These are phyloP conservation scores for Punica granatum DNA, from an alignment of 345 rosid genomes.

Conservation along the genomic window DNA sequence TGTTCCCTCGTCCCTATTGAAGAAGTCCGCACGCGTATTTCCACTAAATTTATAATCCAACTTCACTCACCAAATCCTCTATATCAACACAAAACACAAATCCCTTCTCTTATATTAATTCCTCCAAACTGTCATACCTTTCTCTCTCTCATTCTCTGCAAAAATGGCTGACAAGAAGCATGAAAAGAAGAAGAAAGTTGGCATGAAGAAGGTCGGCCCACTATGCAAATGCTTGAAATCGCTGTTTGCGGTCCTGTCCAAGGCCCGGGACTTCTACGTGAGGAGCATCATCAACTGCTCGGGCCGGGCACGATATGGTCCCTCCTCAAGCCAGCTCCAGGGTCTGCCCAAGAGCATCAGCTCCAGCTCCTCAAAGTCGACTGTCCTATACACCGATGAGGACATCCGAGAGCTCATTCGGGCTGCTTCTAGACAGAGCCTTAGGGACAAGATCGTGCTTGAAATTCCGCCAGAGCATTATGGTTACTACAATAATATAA, in stretches of 20 bases:
- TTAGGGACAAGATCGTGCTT: not conserved
- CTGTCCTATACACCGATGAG: constrained; percentile 6
- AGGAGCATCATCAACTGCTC: constrained; percentile 17
- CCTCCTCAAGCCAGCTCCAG: not conserved
- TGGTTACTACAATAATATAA: not conserved
- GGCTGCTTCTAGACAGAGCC: constrained; percentile 12
- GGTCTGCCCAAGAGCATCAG: constrained; percentile 13
- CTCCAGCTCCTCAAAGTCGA: not conserved
- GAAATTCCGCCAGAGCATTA: not conserved
- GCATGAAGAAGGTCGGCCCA: not conserved
- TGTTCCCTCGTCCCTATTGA: not conserved
- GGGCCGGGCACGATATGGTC: not conserved
- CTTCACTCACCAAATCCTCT: not conserved
- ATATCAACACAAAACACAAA: not conserved
- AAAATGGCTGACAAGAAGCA: not conserved
- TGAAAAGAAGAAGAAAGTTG: constrained; percentile 4
- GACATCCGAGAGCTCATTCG: constrained; percentile 17
- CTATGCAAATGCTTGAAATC: constrained; percentile 9
- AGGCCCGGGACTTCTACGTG: constrained; percentile 4
- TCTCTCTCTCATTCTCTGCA: not conserved
- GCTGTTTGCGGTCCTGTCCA: constrained; percentile 8
- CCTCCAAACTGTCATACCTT: not conserved
- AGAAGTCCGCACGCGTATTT: constrained; percentile 3
- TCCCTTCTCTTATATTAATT: not conserved
- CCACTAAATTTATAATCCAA: not conserved